Evolutionary conservation across 805 yeast species (phyloP), one percentile per base, ranked within the genome.

Genomic region (Ogataea parapolymorpha): DNA sequence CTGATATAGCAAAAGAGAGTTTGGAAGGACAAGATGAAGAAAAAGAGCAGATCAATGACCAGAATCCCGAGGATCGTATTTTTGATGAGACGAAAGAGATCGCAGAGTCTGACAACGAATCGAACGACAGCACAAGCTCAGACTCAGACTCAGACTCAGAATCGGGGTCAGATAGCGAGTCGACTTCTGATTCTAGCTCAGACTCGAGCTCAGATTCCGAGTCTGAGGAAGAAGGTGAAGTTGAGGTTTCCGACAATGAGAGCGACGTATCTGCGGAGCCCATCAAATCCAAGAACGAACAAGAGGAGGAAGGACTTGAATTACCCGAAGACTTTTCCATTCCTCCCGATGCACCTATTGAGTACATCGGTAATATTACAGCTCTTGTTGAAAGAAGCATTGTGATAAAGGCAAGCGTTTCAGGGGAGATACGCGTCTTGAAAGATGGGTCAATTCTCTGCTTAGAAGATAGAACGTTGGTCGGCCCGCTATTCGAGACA

Each of bases 401-500:
- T 2, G 74, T 93, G 5, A 70, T 93, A 17, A 79, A 79, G 52
- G 93, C 95, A 0, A 64, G 65, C 11, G 62, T 72, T 1, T 85
- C 96, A 2, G 98, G 95, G 10, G 97, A 93, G 55, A 84, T 80
- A 57, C 68, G 90, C 31, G 84, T 89, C 3, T 68, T 91, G 26
- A 85, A 81, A 49, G 97, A 88, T 39, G 83, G 82, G 12, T 82
- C 95, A 0, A 68, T 91, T 0, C 70, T 91, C 3, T 87, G 96
- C 55, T 74, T 89, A 32, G 82, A 79, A 48, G 88, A 86, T 56
- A 70, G 82, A 33, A 70, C 75, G 2, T 63, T 82, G 1, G 53
- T 93, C 12, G 98, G 98, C 0, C 80, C 83, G 1, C 65, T 91
- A 8, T 84, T 79, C 55, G 99, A 93, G 60, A 86, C 88, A 0